Evolutionary conservation across 192 early-diverging fungal species (phyloP), one percentile per base, ranked within the genome.

Genomic region (Obelidium mucronatum): DNA sequence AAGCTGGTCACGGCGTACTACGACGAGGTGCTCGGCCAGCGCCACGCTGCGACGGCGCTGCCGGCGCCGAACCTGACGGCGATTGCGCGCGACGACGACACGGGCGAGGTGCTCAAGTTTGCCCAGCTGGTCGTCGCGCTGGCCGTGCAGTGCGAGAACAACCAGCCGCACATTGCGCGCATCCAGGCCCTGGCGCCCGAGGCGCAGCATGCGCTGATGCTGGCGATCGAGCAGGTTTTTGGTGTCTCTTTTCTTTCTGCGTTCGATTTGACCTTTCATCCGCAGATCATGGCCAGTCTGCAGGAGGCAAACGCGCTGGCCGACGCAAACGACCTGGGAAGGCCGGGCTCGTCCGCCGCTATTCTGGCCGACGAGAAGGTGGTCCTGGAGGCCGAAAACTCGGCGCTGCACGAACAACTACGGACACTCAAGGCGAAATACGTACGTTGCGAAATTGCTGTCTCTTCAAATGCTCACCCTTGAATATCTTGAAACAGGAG

Each of bases 191-290:
- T 98, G 37, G 82, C 80, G 37, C 86, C 88, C 70, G 83, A 86
- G 17, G 86, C 85, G 34, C 97, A 99, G 81, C 90, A 92, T 80
- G 86, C 88, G 3, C 78, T 99, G 67, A 99, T 99, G 97, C 82
- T 95, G 2, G 89, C 91, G 8, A 94, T 99, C 66, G 97, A 98
- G 80, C 83, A 86, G 77, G 93, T 94, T 81, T 37, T 17, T 19
- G 31, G 68, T 40, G 48, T 2, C 36, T 33, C 31, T 31, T 51
- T 34, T 30, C 3, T 58, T n/a, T 35, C 19, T 66, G 28, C 6
- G 22, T 65, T 65, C 17, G 33, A 31, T 40, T 11, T 28, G 31
- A 28, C 19, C 36, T 6, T 60, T 60, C 24, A 8, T 11, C 33
- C 6, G 11, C 22, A 60, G 58, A 64, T 64, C 15, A 64, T 64